phyloP scores from a whole-genome alignment of 2,329 filamentous ascomycete genomes.

The Alternaria ventricosa region DNA sequence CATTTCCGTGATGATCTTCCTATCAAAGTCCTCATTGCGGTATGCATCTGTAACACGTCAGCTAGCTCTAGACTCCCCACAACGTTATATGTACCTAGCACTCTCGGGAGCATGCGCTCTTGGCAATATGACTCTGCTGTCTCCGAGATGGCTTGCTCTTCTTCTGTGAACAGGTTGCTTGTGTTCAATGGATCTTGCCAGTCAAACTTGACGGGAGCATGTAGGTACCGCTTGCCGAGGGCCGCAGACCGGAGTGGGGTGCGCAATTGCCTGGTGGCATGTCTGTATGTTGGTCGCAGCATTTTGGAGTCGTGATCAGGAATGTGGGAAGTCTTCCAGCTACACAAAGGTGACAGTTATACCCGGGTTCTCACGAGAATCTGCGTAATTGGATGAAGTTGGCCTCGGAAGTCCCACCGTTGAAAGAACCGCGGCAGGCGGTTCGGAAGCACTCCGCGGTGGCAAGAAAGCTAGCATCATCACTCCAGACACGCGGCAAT shows the following conservation, averaged over 20 bases:
- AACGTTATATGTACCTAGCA: slow-evolving; percentile 68
- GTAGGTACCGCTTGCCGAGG: slow-evolving; percentile 50
- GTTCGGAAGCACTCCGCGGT: slow-evolving; percentile 32
- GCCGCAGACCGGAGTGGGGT: slow-evolving; percentile 33
- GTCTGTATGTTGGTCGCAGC: slow-evolving; percentile 53
- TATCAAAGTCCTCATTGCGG: slow-evolving; percentile 85
- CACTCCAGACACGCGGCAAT: neutral
- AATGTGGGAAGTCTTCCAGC: neutral
- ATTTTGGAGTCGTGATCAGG: slow-evolving; percentile 36
- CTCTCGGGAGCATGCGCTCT: slow-evolving; percentile 81
- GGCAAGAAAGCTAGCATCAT: slow-evolving; percentile 21
- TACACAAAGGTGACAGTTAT: slow-evolving; percentile 4
- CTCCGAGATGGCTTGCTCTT: slow-evolving; percentile 87
- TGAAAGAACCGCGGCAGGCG: slow-evolving; percentile 23
- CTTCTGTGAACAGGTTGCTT: slow-evolving; percentile 80
- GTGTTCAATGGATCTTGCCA: slow-evolving; percentile 89
- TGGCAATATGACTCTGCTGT: slow-evolving; percentile 95
- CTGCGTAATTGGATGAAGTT: slow-evolving; percentile 18
- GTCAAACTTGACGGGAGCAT: slow-evolving; percentile 67
- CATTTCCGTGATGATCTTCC: slow-evolving; percentile 87
- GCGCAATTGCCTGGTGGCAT: slow-evolving; percentile 50
- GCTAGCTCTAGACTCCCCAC: neutral
- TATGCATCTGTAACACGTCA: slow-evolving; percentile 70
- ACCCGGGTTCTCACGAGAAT: neutral
- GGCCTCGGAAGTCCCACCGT: slow-evolving; percentile 32